Evolutionary conservation across 2,329 filamentous ascomycete species (phyloP).

Genomic region (Fusarium decemcellulare): DNA sequence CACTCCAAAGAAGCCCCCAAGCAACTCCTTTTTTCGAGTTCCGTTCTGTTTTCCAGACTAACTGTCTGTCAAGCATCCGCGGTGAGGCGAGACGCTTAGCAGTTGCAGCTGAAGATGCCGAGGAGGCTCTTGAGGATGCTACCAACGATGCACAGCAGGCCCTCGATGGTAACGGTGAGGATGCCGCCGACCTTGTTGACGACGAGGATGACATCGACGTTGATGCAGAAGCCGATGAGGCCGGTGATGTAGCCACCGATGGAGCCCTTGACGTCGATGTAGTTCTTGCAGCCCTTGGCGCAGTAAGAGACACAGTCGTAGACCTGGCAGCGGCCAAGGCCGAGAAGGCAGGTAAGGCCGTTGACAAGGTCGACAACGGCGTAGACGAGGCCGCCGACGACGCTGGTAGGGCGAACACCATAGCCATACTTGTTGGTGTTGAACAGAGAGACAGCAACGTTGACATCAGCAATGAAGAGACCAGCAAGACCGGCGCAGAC

Average conservation of each 20-base stretch:
- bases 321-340: conserved; percentile 49
- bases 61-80: background rate
- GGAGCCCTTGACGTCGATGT: conserved; percentile 51
- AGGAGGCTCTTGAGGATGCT: conserved; percentile 49
- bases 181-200: conserved; percentile 45
- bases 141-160: conserved; percentile 53
- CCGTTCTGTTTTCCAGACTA: background rate
- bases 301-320: conserved; percentile 57
- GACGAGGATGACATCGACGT: conserved; percentile 49
- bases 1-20: too few species aligned
- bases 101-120: conserved; percentile 52
- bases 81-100: conserved; percentile 39
- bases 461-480: conserved; percentile 51
- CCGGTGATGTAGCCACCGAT: conserved; percentile 49
- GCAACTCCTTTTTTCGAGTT: too few species aligned
- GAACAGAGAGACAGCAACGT: conserved; percentile 54
- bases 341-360: conserved; percentile 48
- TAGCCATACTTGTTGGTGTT: conserved; percentile 54
- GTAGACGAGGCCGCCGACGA: conserved; percentile 45
- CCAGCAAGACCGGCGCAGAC: conserved; percentile 50
- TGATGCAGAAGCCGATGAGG: conserved; percentile 51
- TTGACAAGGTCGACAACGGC: conserved; percentile 45
- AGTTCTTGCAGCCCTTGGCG: conserved; percentile 56
- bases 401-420: conserved; percentile 41
- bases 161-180: conserved; percentile 46